Percentiles rank a stretch among this genome's conserved stretches.
Evolutionary conservation across 139 green algal genomes (phyloP).

Genomic region (Chlorokybus atmophyticus): DNA sequence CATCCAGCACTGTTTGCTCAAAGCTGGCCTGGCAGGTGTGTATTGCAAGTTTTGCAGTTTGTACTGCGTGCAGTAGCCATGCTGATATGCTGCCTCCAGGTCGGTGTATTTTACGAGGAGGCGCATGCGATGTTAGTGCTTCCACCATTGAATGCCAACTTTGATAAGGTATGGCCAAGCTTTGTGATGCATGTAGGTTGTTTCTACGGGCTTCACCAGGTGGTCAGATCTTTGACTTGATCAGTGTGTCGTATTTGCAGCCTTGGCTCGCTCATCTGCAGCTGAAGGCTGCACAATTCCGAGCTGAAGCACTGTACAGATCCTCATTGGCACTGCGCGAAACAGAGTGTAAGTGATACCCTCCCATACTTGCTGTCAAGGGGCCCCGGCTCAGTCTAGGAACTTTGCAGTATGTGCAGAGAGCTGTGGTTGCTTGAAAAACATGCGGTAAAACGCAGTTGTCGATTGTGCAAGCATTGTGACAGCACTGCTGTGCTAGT

Average conservation of each 20-base stretch:
- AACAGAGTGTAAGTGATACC: no score
- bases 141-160: slow-evolving; percentile 22
- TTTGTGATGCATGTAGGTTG: no score
- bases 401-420: no score
- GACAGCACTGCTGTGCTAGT: no score
- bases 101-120: slow-evolving; percentile 29
- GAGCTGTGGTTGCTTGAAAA: no score
- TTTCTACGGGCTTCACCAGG: no score
- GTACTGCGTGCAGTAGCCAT: background rate
- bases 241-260: background rate
- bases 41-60: background rate
- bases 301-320: slow-evolving; percentile 19
- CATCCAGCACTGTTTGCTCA: slow-evolving; percentile 41
- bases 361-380: no score
- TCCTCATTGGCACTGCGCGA: no score
- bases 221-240: no score
- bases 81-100: background rate
- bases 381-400: no score
- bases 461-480: no score
- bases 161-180: slow-evolving; percentile 15
- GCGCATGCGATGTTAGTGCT: slow-evolving; percentile 18
- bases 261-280: slow-evolving; percentile 22
- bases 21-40: slow-evolving; percentile 56
- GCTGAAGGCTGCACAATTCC: slow-evolving; percentile 24
- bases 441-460: no score